These are phyloP conservation scores for Casuarina glauca DNA, from an alignment of 306 rosid genomes.

Conservation along the genomic window DNA sequence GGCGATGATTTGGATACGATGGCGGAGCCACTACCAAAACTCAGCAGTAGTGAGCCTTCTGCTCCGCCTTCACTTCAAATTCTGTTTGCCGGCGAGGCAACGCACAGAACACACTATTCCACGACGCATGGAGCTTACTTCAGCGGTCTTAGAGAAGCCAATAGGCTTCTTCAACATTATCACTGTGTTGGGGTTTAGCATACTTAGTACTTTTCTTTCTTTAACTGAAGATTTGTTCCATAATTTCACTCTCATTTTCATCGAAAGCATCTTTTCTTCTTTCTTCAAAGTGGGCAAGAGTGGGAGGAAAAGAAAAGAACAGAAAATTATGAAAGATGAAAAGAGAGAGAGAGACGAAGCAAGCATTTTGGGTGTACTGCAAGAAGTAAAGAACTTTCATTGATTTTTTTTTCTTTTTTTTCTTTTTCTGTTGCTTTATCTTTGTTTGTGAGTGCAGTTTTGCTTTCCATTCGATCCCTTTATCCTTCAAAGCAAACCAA, in stretches of 20 bases:
- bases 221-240: constrained; percentile 48
- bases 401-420: constrained; percentile 12
- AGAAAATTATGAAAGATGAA: constrained; percentile 38
- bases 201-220: constrained; percentile 25
- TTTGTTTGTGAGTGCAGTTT: constrained; percentile 44
- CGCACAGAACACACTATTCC: constrained; percentile 96
- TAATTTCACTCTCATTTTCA: constrained; percentile 55
- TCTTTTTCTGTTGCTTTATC: constrained; percentile 29
- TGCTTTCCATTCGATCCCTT: constrained; percentile 30
- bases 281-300: constrained; percentile 45
- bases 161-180: constrained; percentile 88
- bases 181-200: constrained; percentile 60
- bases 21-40: constrained; percentile 87
- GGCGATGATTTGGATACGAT: constrained; percentile 81
- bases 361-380: constrained; percentile 51
- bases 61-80: constrained; percentile 67
- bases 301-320: constrained; percentile 28
- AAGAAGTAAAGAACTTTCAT: constrained; percentile 46
- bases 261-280: constrained; percentile 45
- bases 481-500: constrained; percentile 31
- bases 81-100: constrained; percentile 97
- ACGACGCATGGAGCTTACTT: constrained; percentile 98
- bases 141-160: constrained; percentile 98
- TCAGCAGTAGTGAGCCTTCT: constrained; percentile 28
- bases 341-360: constrained; percentile 43